Conservation (phyloP, 1,284 basidiomycete species). For the Ganoderma lingzhi region DNA sequence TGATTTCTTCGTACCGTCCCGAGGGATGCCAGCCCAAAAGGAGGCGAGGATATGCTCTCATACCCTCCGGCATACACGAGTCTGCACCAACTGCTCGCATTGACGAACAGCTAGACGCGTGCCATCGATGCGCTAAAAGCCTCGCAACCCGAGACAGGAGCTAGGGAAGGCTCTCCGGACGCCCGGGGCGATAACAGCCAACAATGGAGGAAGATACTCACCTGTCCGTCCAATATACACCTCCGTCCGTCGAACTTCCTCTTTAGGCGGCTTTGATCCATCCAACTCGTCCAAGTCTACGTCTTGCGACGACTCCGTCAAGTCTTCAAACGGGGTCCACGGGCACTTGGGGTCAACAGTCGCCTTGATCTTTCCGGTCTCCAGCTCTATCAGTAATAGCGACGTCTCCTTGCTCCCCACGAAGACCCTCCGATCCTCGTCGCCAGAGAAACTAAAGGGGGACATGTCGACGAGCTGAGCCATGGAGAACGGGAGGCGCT, state of each 20-base stretch:
- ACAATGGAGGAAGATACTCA: conserved; percentile 45
- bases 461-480: conserved; percentile 88
- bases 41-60: background rate
- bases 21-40: too few relatives aligned
- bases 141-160: background rate
- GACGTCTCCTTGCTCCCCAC: conserved; percentile 89
- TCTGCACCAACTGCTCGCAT: background rate
- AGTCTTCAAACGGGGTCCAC: conserved; percentile 73
- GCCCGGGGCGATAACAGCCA: background rate
- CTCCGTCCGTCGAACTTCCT: conserved; percentile 56
- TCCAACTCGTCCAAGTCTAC: conserved; percentile 74
- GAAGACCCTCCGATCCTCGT: conserved; percentile 75
- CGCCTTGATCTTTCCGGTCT: conserved; percentile 84
- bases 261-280: conserved; percentile 53
- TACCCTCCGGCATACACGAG: background rate
- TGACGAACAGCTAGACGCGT: background rate
- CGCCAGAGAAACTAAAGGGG: conserved; percentile 80
- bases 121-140: background rate
- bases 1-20: too few relatives aligned
- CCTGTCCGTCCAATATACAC: conserved; percentile 87
- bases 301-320: conserved; percentile 49
- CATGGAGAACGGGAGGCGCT: conserved; percentile 88
- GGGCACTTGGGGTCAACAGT: conserved; percentile 81
- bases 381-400: conserved; percentile 80
- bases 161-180: background rate